Percentiles rank a stretch among this genome's conserved stretches.
Evolutionary conservation across 495 filamentous ascomycete species (phyloP).

Genomic region (Xylaria castorea): DNA sequence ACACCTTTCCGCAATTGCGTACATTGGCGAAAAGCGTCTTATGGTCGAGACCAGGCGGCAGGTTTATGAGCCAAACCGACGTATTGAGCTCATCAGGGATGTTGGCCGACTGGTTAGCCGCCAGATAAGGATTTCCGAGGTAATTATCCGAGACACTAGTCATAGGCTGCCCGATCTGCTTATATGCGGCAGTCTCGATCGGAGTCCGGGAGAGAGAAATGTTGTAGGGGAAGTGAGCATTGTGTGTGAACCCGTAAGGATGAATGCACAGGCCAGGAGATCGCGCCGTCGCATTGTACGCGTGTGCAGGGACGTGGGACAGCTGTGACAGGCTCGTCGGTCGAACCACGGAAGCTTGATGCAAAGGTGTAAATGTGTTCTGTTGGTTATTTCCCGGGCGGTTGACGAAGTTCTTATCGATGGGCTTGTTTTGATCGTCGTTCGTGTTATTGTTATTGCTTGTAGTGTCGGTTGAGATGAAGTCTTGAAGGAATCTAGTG

Average conservation of each 20-base stretch:
- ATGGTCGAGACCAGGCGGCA: conserved; percentile 10
- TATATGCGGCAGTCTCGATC: background rate
- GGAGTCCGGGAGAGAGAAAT: background rate
- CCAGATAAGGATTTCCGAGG: conserved; percentile 1
- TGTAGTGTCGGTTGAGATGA: background rate
- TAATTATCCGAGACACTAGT: conserved; percentile 10
- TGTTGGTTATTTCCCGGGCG: background rate
- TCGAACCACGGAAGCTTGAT: background rate
- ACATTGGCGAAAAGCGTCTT: conserved; percentile 19
- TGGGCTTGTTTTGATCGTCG: background rate
- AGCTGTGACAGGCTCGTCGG: background rate
- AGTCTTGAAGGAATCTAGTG: background rate
- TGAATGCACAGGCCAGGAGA: background rate
- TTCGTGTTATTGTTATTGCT: background rate
- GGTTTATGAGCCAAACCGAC: conserved; percentile 26
- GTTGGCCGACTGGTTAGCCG: conserved; percentile 27
- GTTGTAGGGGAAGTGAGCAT: background rate
- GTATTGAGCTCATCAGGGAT: conserved; percentile 23
- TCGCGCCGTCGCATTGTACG: background rate
- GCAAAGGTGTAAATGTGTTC: background rate
- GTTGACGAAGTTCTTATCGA: background rate
- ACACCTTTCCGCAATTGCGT: conserved; percentile 24
- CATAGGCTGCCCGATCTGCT: background rate
- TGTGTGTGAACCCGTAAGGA: background rate
- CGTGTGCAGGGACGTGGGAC: background rate